phyloP scores from a whole-genome alignment of 768 basidiomycete species.

The Suillus alpinus region DNA sequence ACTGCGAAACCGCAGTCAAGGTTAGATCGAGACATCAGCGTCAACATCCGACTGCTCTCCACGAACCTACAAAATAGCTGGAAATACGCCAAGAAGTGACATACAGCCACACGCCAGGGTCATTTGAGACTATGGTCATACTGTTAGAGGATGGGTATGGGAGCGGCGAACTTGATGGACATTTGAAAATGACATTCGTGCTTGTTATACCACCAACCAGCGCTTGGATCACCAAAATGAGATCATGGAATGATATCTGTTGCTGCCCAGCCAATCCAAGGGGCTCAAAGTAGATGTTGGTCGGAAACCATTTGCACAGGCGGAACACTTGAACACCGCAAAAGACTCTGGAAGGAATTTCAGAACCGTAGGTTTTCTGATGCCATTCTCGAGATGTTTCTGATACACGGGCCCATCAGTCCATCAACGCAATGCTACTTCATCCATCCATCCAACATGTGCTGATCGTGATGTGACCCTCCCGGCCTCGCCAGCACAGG shows the following conservation, averaged over 20 bases:
- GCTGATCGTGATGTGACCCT: neutral
- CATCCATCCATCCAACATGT: neutral
- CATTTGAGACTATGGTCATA: neutral
- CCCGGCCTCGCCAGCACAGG: neutral
- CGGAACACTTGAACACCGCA: neutral
- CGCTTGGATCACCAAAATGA: neutral
- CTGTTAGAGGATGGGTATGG: neutral
- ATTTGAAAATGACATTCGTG: neutral
- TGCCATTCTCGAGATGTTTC: neutral
- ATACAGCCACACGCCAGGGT: neutral
- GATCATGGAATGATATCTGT: neutral
- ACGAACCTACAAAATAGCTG: neutral
- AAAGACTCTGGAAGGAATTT: neutral
- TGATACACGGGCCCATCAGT: neutral
- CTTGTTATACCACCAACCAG: neutral
- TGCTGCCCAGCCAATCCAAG: no score
- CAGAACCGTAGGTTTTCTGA: neutral
- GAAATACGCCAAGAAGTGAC: neutral
- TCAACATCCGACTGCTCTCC: neutral
- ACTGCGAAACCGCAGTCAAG: neutral
- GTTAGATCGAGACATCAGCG: neutral
- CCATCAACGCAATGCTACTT: neutral
- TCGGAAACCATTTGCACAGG: no score
- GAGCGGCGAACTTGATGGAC: neutral
- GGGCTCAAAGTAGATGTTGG: no score